Evolutionary conservation across 805 yeast genomes (phyloP), one percentile per base, ranked within the genome.

Genomic region (Yamadazyma phyllophila): DNA sequence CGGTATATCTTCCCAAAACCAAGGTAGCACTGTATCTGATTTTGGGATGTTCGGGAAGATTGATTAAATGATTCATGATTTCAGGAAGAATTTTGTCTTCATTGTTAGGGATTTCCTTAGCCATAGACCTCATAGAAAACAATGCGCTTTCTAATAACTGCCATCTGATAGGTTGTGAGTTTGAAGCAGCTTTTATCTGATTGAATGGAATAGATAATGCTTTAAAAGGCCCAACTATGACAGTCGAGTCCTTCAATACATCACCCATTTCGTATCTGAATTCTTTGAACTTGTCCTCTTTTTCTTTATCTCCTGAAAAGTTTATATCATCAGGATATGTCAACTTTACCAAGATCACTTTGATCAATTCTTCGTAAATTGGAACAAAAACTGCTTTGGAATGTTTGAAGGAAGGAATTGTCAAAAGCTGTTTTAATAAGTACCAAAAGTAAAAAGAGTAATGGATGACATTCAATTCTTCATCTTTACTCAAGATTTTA

Each of bases 221-320:
- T 34, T 66, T 70, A 8, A 78, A 67, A 2, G 95, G 74, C 1
- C 98, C 98, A 36, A 88, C 82, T 2, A 94, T 92, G 1, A 88
- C 87, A 55, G 97, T 88, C 69, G 98, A 90, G 61, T 90, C 96
- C 60, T 95, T 95, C 50, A 94, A 69, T n/a, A 92, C 96, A 62
- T 94, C 98, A 32, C 98, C 98, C 87, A 94, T 88, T 46, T 89
- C 96, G 65, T 94, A 94, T 58, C 99, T 77, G 66, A 92, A 94
- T 48, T 89, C 95, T 58, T 88, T 83, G 63, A 94, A 94, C 63
- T 89, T 88, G 60, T 95, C 99, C 60, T 90, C 96, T 45, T 80
- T 85, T 60, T 89, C 97, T 53, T 72, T 75, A 57, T 87, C 89
- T 24, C 73, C 74, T 20, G 75, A 74, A 56, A 92, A 92, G 44